Base-by-base conservation (phyloP, 306 rosid genomes). In the Trifolium pratense region DNA sequence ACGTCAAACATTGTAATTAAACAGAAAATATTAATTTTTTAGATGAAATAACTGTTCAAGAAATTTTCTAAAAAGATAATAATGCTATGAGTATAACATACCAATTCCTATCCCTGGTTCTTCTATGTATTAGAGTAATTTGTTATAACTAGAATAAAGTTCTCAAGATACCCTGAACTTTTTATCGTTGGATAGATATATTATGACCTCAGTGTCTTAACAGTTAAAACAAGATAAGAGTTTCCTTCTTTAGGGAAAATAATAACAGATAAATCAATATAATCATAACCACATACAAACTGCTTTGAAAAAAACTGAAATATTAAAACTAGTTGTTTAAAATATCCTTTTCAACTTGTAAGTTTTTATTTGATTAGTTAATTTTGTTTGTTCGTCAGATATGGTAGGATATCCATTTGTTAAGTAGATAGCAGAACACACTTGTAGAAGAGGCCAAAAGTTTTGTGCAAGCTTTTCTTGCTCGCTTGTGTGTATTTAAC, bases 1-100 rank as follows among this genome's bases (percentile, higher is more conserved):
- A 3, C 12, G 43, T 81, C 75, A 81, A 68, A 73, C 68, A 80
- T 39, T 12, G 53, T 59, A 80, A 76, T 49, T 61, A 69, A 76
- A 72, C 29, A 46, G 14, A 61, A 23, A 20, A 36, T 43, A 59
- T 53, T 43, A 9, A 61, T 8, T 71, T 16, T 37, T 3, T 14
- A 74, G 7, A 49, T 20, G 48, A 20, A 57, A 80, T 67, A 78
- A 67, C 14, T 25, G 67, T 5, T 6, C 67, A 60, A 61, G 23
- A 20, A 29, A 43, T 20, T 70, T 62, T 48, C 39, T 7, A 52
- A 65, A 66, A 11, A 20, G 51, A 52, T 26, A 11, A 75, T 46
- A 62, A 68, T 76, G 68, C 26, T 36, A 66, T 9, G 17, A 48
- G 26, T 48, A 72, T 29, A 68, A 62, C 46, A 66, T 43, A 58